Base-by-base conservation (phyloP, 768 basidiomycete genomes). In the Podaxis sp. region DNA sequence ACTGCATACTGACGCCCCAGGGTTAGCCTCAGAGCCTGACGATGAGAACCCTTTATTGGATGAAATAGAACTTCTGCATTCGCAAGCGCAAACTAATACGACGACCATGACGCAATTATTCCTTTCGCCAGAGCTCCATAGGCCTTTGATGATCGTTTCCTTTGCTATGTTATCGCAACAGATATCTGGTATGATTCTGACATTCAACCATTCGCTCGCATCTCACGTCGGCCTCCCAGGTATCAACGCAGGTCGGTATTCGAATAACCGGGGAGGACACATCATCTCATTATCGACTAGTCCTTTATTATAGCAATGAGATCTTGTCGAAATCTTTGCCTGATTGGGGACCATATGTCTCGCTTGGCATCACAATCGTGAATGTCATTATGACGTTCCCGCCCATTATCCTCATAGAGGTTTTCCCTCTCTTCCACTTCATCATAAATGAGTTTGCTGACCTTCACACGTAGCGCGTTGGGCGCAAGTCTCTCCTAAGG, bases 231-330 rank as follows among this genome's bases (percentile, higher is more conserved):
- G 55, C 49, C 25, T 46, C 54, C 9, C 54, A 90, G 91, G 91
- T 17, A 88, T 93, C 69, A 93, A 92, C 71, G 90, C 89, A 69
- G 83, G 88, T 85, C 65, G 67, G 64, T 52, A 19, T 25, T 33
- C 47, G 36, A 22, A 43, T 55, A 37, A 52, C 19, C 43, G 50
- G 19, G 50, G 15, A 11, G 37, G 41, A 19, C 38, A 25, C 33
- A 6, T 8, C 38, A 8, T 51, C 5, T 57, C 49, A 55, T 13
- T 19, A 53, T 24, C 29, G 62, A 29, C 27, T 70, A 89, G 94
- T 96, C 27, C 80, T 96, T 59, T 96, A 94, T 73, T 96, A 96
- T 75, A 93, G 90, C 75, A 95, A 93, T 66, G 84, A 88, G 53
- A 97, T 97, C 66, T 82, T 97, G 25, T 84, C 87, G 25, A 89